Base-by-base conservation (phyloP, 192 early-diverging fungal genomes). In the Backusella tuberculispora region DNA sequence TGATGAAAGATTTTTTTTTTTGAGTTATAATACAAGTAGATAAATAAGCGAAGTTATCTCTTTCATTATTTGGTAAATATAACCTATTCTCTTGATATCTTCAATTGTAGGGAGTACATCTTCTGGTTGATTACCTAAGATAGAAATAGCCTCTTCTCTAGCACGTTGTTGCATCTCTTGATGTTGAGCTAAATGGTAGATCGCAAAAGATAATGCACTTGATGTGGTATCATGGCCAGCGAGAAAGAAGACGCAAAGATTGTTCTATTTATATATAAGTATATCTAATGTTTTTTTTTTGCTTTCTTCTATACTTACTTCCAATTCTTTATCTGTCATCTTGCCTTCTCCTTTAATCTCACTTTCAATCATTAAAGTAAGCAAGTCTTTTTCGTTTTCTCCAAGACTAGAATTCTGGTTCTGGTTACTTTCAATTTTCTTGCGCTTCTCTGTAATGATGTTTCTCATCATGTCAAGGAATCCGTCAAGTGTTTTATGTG, bases 151-250 rank as follows among this genome's bases (percentile, higher is more conserved):
- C 53, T 89, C 86, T 26, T 75, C 72, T 60, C 89, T 83, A 24
- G 85, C 88, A 48, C 84, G 87, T 34, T 81, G 56, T 78, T 90
- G 89, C 47, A 89, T 81, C 1, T 88, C 71, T 63, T 66, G 71
- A 17, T 88, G 73, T 21, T 69, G 72, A 10, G 88, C 87, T 21
- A 90, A 79, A 65, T 84, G 78, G 53, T 83, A 83, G 42, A 88
- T 71, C 19, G 81, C 40, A 65, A 80, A 80, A 12, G 86, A 76
- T 47, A 91, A 78, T 63, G 87, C 77, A 63, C 85, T 86, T 41
- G 88, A 85, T 2, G 87, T 89, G 26, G 85, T 89, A 69, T 89
- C 87, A 48, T 87, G 83, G 21, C 86, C 89, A 26, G 87, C 89
- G 37, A 88, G 74, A 29, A 87, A 88, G 72, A 90, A 88, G 69